Percentiles rank a stretch among this genome's conserved stretches.
Evolutionary conservation across 768 basidiomycete species (phyloP).

Genomic region (Hygrophorus pudorinus): DNA sequence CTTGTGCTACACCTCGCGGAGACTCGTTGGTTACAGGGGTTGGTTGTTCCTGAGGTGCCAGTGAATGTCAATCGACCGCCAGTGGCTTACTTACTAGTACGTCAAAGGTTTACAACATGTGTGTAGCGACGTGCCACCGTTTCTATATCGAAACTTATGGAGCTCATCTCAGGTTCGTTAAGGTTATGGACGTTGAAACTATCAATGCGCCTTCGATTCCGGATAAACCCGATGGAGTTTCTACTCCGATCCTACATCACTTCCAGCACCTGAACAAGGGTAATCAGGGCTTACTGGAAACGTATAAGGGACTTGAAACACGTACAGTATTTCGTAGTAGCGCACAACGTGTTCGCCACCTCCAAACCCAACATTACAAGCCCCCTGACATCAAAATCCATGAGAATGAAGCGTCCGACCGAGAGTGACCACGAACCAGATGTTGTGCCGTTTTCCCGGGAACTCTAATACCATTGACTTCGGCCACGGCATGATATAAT

Average conservation of each 20-base stretch:
- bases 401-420: neutral
- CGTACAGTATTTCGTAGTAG: constrained; percentile 40
- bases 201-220: too few species aligned
- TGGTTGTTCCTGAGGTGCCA: neutral
- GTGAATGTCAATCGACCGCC: neutral
- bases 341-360: constrained; percentile 33
- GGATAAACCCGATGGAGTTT: too few species aligned
- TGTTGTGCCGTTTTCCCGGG: constrained; percentile 70
- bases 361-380: constrained; percentile 35
- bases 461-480: constrained; percentile 41
- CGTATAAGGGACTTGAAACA: constrained; percentile 5
- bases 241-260: neutral
- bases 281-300: neutral
- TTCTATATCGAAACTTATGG: too few species aligned
- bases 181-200: too few species aligned
- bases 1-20: constrained; percentile 35
- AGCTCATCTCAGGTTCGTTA: too few species aligned
- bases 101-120: too few species aligned
- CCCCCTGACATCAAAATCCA: constrained; percentile 19
- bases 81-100: neutral
- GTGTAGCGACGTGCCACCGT: too few species aligned
- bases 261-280: constrained; percentile 5
- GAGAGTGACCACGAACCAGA: constrained; percentile 26
- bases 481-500: constrained; percentile 58
- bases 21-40: neutral